Evolutionary conservation across 2,329 filamentous ascomycete genomes (phyloP).

Genomic region (Alternaria viburni): DNA sequence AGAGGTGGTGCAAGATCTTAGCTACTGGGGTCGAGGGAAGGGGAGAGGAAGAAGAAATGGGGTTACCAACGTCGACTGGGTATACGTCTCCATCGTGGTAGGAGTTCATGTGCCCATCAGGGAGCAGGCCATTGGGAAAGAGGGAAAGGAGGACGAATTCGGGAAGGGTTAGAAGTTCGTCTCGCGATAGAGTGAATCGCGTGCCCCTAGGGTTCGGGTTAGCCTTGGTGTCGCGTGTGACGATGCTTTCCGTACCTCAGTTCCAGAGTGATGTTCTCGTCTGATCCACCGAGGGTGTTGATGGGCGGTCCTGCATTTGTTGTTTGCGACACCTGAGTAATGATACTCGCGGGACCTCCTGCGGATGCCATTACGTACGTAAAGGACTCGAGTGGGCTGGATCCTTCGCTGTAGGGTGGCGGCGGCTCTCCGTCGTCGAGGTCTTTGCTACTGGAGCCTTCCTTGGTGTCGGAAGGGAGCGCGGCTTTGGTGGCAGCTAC

Average conservation of each 20-base stretch:
- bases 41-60: constrained; percentile 41
- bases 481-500: constrained; percentile 82
- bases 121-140: constrained; percentile 97
- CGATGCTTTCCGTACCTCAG: constrained; percentile 70
- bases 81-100: constrained; percentile 94
- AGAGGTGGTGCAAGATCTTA: constrained; percentile 51
- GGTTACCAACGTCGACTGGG: constrained; percentile 87
- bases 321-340: constrained; percentile 94
- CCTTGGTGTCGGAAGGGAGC: constrained; percentile 81
- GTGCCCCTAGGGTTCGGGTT: constrained; percentile 69
- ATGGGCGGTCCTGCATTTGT: constrained; percentile 75
- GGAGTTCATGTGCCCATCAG: constrained; percentile 92
- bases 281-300: constrained; percentile 84
- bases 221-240: constrained; percentile 8
- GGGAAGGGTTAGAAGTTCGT: constrained; percentile 92
- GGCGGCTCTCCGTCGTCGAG: constrained; percentile 87
- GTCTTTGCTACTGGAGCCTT: constrained; percentile 72
- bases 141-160: constrained; percentile 98
- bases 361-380: constrained; percentile 97
- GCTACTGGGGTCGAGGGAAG: constrained; percentile 43
- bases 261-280: constrained; percentile 95
- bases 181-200: constrained; percentile 89
- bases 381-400: constrained; percentile 89
- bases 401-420: constrained; percentile 94
- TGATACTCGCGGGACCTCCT: constrained; percentile 96